phyloP scores from a whole-genome alignment of 2,329 filamentous ascomycete species.

The Aspergillus eucalypticola region DNA sequence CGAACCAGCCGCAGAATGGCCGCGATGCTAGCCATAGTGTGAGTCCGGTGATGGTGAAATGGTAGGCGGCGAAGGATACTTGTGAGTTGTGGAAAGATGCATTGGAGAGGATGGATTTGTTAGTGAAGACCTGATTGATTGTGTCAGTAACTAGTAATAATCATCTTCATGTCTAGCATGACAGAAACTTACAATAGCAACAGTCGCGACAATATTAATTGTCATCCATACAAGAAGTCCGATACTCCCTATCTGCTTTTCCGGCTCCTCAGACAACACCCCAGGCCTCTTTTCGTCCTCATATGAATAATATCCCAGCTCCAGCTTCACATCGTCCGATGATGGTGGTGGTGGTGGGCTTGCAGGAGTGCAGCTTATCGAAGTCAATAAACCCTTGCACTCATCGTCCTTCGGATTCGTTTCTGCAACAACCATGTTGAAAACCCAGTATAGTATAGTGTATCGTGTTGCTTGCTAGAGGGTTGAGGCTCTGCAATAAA shows the following conservation, averaged over 20 bases:
- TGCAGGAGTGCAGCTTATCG: background rate
- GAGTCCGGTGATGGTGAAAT: constrained; percentile 24
- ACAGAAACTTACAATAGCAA: constrained; percentile 21
- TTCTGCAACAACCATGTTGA: background rate
- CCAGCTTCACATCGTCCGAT: background rate
- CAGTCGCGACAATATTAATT: constrained; percentile 23
- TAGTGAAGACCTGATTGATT: constrained; percentile 21
- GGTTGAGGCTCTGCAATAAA: background rate
- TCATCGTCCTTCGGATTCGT: background rate
- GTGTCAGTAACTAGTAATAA: background rate
- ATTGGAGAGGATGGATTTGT: constrained; percentile 24
- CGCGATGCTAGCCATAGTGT: constrained; percentile 23
- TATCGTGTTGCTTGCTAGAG: background rate
- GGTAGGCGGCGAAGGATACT: constrained; percentile 25
- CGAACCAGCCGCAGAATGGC: constrained; percentile 20
- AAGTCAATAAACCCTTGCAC: background rate
- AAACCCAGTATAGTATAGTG: background rate
- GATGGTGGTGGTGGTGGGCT: background rate
- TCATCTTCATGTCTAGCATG: background rate
- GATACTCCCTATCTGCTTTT: background rate
- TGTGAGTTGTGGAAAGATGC: constrained; percentile 23
- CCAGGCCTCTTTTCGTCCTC: constrained; percentile 7
- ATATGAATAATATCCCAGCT: background rate
- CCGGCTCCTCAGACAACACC: background rate
- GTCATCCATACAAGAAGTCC: constrained; percentile 21